Percentiles rank a stretch among this genome's conserved stretches.
These are phyloP conservation scores for Prunus salicina DNA, from an alignment of 306 rosid genomes.

Conservation along the genomic window DNA sequence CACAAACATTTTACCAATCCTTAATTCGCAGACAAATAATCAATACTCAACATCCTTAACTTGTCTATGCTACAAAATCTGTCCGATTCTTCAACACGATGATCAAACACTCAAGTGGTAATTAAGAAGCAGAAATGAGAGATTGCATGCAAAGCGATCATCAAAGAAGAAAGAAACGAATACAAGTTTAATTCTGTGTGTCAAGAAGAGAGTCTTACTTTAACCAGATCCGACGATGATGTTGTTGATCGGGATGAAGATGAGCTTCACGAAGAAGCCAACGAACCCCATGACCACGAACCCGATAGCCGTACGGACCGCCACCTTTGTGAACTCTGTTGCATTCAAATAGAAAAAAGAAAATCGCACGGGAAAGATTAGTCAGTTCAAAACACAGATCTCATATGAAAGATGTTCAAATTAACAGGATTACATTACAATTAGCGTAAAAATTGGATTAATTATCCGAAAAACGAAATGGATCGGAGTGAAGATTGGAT, in stretches of 20 bases:
- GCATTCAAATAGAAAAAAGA: background rate
- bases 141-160: background rate
- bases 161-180: background rate
- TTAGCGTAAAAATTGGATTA: background rate
- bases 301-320: slow-evolving; percentile 73
- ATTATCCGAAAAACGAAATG: background rate
- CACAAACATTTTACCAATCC: background rate
- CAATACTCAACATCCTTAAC: background rate
- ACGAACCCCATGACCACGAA: slow-evolving; percentile 86
- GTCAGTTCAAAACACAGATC: background rate
- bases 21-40: background rate
- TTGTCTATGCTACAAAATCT: background rate
- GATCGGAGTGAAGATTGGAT: background rate
- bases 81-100: background rate
- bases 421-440: background rate
- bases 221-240: slow-evolving; percentile 80
- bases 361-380: background rate
- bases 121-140: too few species aligned
- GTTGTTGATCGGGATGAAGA: slow-evolving; percentile 80
- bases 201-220: slow-evolving; percentile 2
- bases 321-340: slow-evolving; percentile 70
- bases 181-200: background rate
- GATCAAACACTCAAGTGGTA: background rate
- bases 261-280: slow-evolving; percentile 70
- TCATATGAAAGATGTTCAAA: background rate